Evolutionary conservation across 1,284 basidiomycete genomes (phyloP).

Genomic region (Meira miltonrushii): DNA sequence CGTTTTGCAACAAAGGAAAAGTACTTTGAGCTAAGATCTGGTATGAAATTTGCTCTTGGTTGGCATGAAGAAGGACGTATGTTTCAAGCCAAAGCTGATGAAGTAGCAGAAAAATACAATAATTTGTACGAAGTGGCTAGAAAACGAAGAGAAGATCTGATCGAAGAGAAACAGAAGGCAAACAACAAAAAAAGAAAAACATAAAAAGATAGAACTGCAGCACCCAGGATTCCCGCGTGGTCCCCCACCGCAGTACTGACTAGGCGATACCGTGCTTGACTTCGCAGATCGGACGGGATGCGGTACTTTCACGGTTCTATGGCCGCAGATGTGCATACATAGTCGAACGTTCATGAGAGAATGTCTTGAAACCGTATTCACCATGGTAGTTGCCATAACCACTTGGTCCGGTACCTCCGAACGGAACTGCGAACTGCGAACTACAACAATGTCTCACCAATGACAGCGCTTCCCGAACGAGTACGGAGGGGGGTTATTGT

Average conservation of each 20-base stretch:
- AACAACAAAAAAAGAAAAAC: too few relatives aligned
- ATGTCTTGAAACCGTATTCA: constrained; percentile 57
- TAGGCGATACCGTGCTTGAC: constrained; percentile 72
- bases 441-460: constrained; percentile 46
- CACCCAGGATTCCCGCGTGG: constrained; percentile 75
- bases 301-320: constrained; percentile 73
- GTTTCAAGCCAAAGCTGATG: too few relatives aligned
- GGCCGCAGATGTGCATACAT: constrained; percentile 64
- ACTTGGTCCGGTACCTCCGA: constrained; percentile 56
- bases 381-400: constrained; percentile 58
- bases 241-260: constrained; percentile 79
- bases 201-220: constrained; percentile 65
- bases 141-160: too few relatives aligned
- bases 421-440: constrained; percentile 61
- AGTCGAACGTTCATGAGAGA: constrained; percentile 57
- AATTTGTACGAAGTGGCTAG: too few relatives aligned
- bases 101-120: too few relatives aligned
- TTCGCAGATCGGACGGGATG: constrained; percentile 75
- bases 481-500: too few relatives aligned
- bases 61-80: too few relatives aligned
- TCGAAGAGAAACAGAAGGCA: too few relatives aligned
- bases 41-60: too few relatives aligned
- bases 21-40: too few relatives aligned
- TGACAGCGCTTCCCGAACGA: constrained; percentile 29
- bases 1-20: too few relatives aligned